Evolutionary conservation across 139 green algal genomes (phyloP), one percentile per base, ranked within the genome.

Genomic region (Chlorella sp.): DNA sequence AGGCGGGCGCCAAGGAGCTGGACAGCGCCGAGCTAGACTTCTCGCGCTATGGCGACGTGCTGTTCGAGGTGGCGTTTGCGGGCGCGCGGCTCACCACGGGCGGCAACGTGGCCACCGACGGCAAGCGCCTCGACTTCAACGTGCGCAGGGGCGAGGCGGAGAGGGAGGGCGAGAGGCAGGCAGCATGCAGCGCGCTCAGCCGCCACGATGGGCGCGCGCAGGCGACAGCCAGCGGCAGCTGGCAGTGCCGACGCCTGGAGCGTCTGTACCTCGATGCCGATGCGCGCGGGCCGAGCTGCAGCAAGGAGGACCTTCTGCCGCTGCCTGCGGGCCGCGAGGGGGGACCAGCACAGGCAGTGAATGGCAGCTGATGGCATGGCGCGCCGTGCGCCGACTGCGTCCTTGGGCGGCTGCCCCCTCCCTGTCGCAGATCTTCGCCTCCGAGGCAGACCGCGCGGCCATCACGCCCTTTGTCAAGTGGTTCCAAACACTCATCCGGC

Each of bases 21-120:
- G 93, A 97, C 45, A 69, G 73, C 27, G 87, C 87, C 5, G 89
- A 97, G 35, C 85, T 98, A 6, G 94, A 98, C 78, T 98, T 97
- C 73, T 91, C 80, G 4, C 87, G 95, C 40, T 98, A 98, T 93
- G 92, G 93, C 36, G 95, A 98, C 67, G 95, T 94, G 3, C 85
- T 98, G 21, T 98, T 98, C 38, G 95, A 98, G 91, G 89, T 97
- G 60, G 81, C 94, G 9, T 98, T 97, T 82, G 89, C 90, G 25
- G 94, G 94, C n/a, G 90, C 86, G 27, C 87, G 91, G 29, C 80
- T 98, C 59, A 87, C 84, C 38, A 87, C 82, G 3, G 93, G 92
- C 59, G 88, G 85, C 50, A 89, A 87, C 38, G 82, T 95, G 25
- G 84, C 88, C 41, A 81, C 87, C 27, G 91, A 95, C 61, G 82